Evolutionary conservation across 2,329 filamentous ascomycete genomes (phyloP).

Genomic region (Verticillium klebahnii): DNA sequence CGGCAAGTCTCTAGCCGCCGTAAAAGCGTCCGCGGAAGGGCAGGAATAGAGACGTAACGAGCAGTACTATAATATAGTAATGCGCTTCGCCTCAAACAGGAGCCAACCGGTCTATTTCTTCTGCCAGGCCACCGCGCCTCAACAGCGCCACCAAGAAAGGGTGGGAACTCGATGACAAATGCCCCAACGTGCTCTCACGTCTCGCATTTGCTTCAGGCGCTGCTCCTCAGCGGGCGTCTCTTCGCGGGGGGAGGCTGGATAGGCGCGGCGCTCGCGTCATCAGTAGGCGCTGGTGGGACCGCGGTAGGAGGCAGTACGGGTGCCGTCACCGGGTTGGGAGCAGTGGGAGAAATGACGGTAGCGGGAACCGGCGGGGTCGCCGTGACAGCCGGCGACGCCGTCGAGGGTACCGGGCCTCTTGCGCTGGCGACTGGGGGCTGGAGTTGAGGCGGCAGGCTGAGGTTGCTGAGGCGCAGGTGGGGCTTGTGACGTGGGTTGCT

Average conservation of each 20-base stretch:
- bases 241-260: conserved; percentile 59
- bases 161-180: no score
- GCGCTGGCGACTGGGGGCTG: conserved; percentile 27
- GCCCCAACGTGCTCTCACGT: conserved; percentile 34
- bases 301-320: conserved; percentile 23
- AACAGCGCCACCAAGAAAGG: no score
- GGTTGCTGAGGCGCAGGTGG: conserved; percentile 27
- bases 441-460: conserved; percentile 28
- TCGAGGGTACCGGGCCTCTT: conserved; percentile 31
- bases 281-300: conserved; percentile 17
- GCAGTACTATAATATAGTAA: neutral
- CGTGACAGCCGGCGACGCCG: conserved; percentile 25
- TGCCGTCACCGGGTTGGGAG: neutral
- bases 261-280: conserved; percentile 26
- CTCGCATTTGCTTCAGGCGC: conserved; percentile 88
- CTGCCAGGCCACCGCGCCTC: no score
- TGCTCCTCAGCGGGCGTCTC: conserved; percentile 94
- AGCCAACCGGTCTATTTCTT: no score
- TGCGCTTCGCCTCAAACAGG: no score
- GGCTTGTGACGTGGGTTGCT: conserved; percentile 29
- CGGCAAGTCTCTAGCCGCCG: neutral
- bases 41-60: neutral
- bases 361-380: conserved; percentile 27
- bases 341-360: conserved; percentile 24
- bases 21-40: neutral